Evolutionary conservation across 2,329 filamentous ascomycete species (phyloP).

Genomic region (Coleophoma eucalyptorum): DNA sequence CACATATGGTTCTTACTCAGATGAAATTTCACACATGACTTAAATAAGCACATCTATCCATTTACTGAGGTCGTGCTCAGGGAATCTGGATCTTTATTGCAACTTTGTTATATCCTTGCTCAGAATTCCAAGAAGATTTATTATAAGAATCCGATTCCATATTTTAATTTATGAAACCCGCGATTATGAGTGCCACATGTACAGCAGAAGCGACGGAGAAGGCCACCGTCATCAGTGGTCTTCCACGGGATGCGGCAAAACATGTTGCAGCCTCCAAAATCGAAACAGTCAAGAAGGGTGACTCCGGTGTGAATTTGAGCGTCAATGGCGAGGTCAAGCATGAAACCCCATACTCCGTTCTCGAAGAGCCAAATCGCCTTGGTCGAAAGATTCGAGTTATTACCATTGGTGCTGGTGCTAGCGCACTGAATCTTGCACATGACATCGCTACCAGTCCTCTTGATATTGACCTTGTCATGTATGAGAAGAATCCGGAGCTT

Average conservation of each 20-base stretch:
- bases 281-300: background rate
- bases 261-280: background rate
- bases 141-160: too few relatives aligned
- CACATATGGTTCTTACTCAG: too few relatives aligned
- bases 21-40: too few relatives aligned
- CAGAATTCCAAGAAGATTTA: too few relatives aligned
- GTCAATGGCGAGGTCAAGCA: background rate
- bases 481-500: slow-evolving; percentile 40
- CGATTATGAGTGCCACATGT: background rate
- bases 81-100: too few relatives aligned
- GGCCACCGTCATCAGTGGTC: background rate
- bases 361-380: slow-evolving; percentile 8
- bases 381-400: slow-evolving; percentile 37
- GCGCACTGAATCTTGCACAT: slow-evolving; percentile 41
- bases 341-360: slow-evolving; percentile 3
- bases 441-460: slow-evolving; percentile 27
- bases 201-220: background rate
- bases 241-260: background rate
- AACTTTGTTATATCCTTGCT: too few relatives aligned
- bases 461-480: slow-evolving; percentile 38
- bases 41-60: too few relatives aligned
- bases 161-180: background rate
- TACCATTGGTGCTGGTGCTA: slow-evolving; percentile 43
- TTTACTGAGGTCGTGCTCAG: too few relatives aligned
- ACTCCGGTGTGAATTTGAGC: background rate